These are phyloP conservation scores for Olyra latifolia DNA, from an alignment of 176 grass and related monocot species.

Conservation along the genomic window DNA sequence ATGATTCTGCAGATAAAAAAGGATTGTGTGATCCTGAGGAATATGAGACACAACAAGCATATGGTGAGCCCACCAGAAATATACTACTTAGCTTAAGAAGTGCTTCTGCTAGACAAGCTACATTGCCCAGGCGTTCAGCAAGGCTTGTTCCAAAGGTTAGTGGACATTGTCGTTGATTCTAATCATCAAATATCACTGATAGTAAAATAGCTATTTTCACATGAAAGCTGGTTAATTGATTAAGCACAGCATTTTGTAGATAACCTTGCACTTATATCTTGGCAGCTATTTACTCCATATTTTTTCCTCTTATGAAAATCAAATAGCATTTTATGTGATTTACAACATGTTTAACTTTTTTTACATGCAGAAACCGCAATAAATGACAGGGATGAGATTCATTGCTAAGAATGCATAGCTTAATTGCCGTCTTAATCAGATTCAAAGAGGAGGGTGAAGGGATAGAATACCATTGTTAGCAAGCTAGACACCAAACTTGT, in stretches of 20 bases:
- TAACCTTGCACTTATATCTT: slow-evolving; percentile 19
- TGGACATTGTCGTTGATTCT: slow-evolving; percentile 15
- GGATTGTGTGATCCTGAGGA: slow-evolving; percentile 30
- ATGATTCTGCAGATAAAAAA: slow-evolving; percentile 42
- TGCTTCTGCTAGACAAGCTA: slow-evolving; percentile 53
- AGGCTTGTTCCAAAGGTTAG: slow-evolving; percentile 67
- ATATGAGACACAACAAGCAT: slow-evolving; percentile 32
- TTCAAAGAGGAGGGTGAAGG: slow-evolving; percentile 27
- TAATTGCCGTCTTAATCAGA: slow-evolving; percentile 31
- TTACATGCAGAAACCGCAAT: slow-evolving; percentile 32
- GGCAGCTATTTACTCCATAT: not conserved
- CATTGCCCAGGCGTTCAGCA: slow-evolving; percentile 55
- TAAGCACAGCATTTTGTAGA: slow-evolving; percentile 15
- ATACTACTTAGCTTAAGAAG: slow-evolving; percentile 70
- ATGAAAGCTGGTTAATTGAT: slow-evolving; percentile 4
- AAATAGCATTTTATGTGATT: not conserved
- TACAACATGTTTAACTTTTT: slow-evolving; percentile 30
- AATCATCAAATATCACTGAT: not conserved
- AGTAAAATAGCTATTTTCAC: not conserved
- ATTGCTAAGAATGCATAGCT: slow-evolving; percentile 21
- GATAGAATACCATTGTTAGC: slow-evolving; percentile 41
- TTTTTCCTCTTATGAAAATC: not conserved
- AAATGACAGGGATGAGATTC: slow-evolving; percentile 24
- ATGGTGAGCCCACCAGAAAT: slow-evolving; percentile 51
- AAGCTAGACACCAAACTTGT: slow-evolving; percentile 31